Conservation (phyloP, 768 basidiomycete genomes). For the Amanita subjunquillea region DNA sequence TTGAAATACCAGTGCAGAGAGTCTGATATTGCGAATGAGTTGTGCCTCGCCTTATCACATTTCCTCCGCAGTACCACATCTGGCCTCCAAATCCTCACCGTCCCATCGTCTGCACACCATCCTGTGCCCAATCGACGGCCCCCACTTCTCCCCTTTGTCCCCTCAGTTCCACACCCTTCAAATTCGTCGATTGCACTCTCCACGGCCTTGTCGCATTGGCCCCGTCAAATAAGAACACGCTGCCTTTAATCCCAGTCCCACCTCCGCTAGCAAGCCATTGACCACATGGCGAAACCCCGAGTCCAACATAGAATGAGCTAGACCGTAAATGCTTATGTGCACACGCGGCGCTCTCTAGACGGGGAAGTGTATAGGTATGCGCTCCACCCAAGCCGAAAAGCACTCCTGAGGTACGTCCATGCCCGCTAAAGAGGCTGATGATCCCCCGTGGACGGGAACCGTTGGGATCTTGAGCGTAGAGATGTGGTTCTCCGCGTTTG, state of each 20-base stretch:
- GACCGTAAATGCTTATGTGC: conserved; percentile 49
- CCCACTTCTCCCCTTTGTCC: conserved; percentile 65
- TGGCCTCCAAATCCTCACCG: conserved; percentile 77
- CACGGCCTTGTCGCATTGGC: conserved; percentile 26
- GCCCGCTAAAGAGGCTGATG: conserved; percentile 53
- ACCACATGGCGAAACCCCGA: conserved; percentile 77
- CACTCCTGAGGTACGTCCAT: conserved; percentile 62
- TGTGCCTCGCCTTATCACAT: conserved; percentile 21
- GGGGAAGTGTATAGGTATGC: conserved; percentile 49
- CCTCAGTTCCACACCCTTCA: conserved; percentile 37
- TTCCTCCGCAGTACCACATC: conserved; percentile 44
- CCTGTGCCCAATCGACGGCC: conserved; percentile 76
- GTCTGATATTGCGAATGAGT: too few species aligned
- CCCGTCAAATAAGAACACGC: conserved; percentile 69
- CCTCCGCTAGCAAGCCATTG: conserved; percentile 75
- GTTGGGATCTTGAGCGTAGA: conserved; percentile 34
- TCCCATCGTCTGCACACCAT: conserved; percentile 72
- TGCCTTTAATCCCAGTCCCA: conserved; percentile 42
- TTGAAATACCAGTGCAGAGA: too few species aligned
- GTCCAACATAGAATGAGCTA: conserved; percentile 70
- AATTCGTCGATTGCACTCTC: not conserved
- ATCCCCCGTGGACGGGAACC: conserved; percentile 65
- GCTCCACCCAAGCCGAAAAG: conserved; percentile 70
- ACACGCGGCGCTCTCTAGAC: conserved; percentile 38
- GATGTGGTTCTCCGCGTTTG: conserved; percentile 24